A percentile compares a stretch with the other conserved stretches of the same genome.
These are phyloP conservation scores for Verticillium albo-atrum DNA, from an alignment of 2,329 filamentous ascomycete genomes.

Conservation along the genomic window DNA sequence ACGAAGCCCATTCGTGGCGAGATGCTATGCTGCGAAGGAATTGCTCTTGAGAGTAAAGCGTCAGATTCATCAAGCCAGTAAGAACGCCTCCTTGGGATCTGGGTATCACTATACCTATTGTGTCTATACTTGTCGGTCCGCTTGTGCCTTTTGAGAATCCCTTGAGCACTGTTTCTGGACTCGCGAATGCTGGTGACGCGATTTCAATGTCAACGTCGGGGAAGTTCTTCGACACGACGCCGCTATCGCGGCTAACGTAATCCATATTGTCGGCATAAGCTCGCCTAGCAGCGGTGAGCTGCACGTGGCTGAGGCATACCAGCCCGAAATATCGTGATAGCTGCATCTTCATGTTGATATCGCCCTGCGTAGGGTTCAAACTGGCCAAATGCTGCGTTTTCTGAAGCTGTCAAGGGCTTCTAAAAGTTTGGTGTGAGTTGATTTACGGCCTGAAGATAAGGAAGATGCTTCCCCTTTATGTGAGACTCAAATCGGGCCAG, in stretches of 20 bases:
- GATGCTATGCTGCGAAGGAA: slow-evolving; percentile 16
- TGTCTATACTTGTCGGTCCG: slow-evolving; percentile 15
- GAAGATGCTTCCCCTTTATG: background rate
- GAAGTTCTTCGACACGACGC: slow-evolving; percentile 16
- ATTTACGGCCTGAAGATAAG: background rate
- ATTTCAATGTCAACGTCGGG: slow-evolving; percentile 17
- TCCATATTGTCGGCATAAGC: slow-evolving; percentile 18
- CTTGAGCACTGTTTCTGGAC: slow-evolving; percentile 12
- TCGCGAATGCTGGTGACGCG: slow-evolving; percentile 15
- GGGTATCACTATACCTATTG: slow-evolving; percentile 14
- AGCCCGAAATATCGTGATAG: background rate
- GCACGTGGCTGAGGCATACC: background rate
- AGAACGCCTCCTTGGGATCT: no score
- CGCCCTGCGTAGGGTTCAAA: background rate
- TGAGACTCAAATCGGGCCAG: background rate
- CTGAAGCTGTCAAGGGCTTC: background rate
- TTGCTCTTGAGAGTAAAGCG: slow-evolving; percentile 4
- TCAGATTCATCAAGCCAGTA: no score
- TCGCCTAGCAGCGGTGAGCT: slow-evolving; percentile 8
- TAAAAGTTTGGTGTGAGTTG: background rate
- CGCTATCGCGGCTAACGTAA: slow-evolving; percentile 5
- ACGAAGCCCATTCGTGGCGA: slow-evolving; percentile 17
- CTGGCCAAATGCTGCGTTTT: background rate
- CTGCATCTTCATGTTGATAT: background rate
- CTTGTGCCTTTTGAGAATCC: slow-evolving; percentile 16